Base-by-base conservation (phyloP, 306 rosid species). In the Trifolium fragiferum region DNA sequence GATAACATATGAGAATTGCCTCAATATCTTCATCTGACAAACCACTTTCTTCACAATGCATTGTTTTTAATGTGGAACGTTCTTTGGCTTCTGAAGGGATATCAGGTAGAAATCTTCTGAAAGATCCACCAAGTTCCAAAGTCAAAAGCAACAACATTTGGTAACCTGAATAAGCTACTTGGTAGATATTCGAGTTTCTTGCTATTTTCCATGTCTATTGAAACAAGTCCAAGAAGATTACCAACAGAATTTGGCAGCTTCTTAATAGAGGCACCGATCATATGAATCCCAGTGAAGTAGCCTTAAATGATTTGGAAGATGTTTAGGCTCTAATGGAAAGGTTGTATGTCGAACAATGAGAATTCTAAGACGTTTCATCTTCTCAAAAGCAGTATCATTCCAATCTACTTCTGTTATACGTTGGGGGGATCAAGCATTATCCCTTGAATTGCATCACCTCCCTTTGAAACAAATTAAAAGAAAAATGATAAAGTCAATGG, bases 241-340 rank as follows among this genome's bases (percentile, higher is more conserved):
- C 40, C 10, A 37, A 37, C 10, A 1, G 40, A 37, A 8, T 37
- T 37, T 37, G 40, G 40, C 10, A 37, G 40, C 40, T 7, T 37
- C 40, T 37, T 37, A 37, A 37, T 1, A 8, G 40, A 37, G 40
- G 40, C 8, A 37, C 2, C 5, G 3, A 1, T 3, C 50, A 73
- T 57, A 53, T n/a, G 8, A 14, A 73, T 47, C 23, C 83, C 83
- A 79, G 0, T 72, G 70, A 44, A 79, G 64, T 43, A 66, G 7
- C 16, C 64, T 73, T 14, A 79, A 73, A 15, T 44, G 9, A 55
- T 79, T 73, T 55, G 83, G 74, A 2, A 79, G 44, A 73, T 73
- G 10, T 20, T 21, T 7, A 5, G 75, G 83, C 20, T 10, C 35
- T 1, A 1, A 1, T 7, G n/a, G 10, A 20, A 79, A 79, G 0